Percentiles rank a stretch among this genome's conserved stretches.
Evolutionary conservation across 2,329 filamentous ascomycete species (phyloP).

Genomic region (Hypomyces perniciosus): DNA sequence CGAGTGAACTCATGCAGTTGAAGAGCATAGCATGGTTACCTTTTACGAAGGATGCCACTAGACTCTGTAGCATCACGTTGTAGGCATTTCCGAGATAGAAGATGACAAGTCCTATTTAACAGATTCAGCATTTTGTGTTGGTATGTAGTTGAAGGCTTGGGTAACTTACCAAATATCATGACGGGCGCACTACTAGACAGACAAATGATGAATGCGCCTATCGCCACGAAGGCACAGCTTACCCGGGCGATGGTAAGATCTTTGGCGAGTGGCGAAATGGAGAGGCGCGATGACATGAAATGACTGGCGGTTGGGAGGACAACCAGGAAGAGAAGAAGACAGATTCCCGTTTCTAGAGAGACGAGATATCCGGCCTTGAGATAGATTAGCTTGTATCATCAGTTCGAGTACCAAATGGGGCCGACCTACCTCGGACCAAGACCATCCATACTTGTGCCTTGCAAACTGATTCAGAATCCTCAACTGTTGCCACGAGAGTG

Average conservation of each 20-base stretch:
- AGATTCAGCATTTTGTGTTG: too few relatives aligned
- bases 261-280: neutral
- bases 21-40: neutral
- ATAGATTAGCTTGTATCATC: too few relatives aligned
- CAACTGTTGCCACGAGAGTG: neutral
- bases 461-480: slow-evolving; percentile 8
- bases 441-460: slow-evolving; percentile 10
- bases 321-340: neutral
- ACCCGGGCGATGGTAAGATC: neutral
- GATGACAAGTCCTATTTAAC: neutral
- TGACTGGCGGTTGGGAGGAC: neutral
- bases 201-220: neutral
- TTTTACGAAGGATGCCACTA: neutral
- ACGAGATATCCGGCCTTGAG: neutral
- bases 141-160: too few relatives aligned
- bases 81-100: neutral
- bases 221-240: neutral
- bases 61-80: slow-evolving; percentile 1
- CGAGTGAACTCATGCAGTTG: neutral
- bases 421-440: slow-evolving; percentile 5
- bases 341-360: neutral
- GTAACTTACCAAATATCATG: slow-evolving; percentile 1
- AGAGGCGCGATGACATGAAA: neutral
- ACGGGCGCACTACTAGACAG: neutral
- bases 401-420: too few relatives aligned